Evolutionary conservation across 169 alveolate genomes (phyloP).

Genomic region (Haemoproteus tartakovskyi): DNA sequence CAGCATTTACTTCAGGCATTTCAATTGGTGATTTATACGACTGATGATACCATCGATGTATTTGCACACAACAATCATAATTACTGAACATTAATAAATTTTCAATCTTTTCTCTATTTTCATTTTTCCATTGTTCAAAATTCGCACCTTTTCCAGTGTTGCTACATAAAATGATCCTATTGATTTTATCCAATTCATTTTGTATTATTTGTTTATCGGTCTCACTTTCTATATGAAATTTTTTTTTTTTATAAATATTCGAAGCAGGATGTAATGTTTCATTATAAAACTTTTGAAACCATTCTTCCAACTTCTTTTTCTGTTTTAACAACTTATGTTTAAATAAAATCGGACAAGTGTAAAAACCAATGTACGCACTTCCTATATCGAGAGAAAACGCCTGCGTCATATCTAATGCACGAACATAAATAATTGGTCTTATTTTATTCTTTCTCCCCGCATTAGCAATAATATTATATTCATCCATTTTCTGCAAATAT

Average conservation of each 20-base stretch:
- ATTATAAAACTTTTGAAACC: slow-evolving; percentile 44
- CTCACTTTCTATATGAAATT: slow-evolving; percentile 13
- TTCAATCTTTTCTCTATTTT: slow-evolving; percentile 1
- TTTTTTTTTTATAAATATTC: slow-evolving; percentile 6
- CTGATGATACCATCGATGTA: slow-evolving; percentile 65
- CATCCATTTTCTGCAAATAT: slow-evolving; percentile 61
- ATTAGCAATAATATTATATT: slow-evolving; percentile 21
- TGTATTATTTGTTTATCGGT: slow-evolving; percentile 4
- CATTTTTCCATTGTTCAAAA: background rate
- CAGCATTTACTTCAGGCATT: slow-evolving; percentile 64
- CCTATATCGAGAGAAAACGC: slow-evolving; percentile 61
- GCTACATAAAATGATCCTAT: slow-evolving; percentile 5
- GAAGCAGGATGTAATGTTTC: slow-evolving; percentile 25
- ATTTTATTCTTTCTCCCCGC: slow-evolving; percentile 59
- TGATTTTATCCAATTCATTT: slow-evolving; percentile 39
- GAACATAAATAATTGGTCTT: slow-evolving; percentile 60
- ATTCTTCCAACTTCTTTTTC: slow-evolving; percentile 38
- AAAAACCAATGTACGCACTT: slow-evolving; percentile 64
- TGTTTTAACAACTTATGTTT: slow-evolving; percentile 49
- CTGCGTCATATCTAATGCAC: slow-evolving; percentile 66
- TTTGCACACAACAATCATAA: slow-evolving; percentile 61
- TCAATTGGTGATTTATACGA: slow-evolving; percentile 61
- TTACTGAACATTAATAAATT: slow-evolving; percentile 37
- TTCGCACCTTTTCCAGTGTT: background rate
- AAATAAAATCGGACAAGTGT: slow-evolving; percentile 62